Evolutionary conservation across 2,329 filamentous ascomycete genomes (phyloP).

Genomic region (Fusarium ramigenum): DNA sequence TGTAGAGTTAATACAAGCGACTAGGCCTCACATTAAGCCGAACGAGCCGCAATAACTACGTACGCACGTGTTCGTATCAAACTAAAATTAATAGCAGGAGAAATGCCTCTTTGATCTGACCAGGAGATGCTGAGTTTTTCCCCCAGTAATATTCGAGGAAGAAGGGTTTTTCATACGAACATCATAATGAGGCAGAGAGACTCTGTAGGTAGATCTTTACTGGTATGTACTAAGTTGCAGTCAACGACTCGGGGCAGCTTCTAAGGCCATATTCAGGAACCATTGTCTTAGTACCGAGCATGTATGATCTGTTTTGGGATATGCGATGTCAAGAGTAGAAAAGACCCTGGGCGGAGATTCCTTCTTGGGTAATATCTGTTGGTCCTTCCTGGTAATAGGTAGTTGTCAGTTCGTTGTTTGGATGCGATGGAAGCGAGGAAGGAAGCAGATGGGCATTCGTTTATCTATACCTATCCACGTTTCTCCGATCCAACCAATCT

Average conservation of each 20-base stretch:
- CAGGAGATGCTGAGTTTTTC: conserved; percentile 13
- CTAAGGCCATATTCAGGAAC: not conserved
- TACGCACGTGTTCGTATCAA: not conserved
- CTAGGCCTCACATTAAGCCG: not conserved
- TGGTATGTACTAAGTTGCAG: not conserved
- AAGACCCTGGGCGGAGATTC: conserved; percentile 2
- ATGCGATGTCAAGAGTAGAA: conserved; percentile 11
- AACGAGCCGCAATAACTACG: conserved; percentile 8
- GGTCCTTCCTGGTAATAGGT: not conserved
- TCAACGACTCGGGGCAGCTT: not conserved
- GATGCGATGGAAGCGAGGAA: conserved; percentile 13
- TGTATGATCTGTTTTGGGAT: not conserved
- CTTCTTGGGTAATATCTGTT: conserved; percentile 10
- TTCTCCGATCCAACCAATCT: not conserved
- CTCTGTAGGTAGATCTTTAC: not conserved
- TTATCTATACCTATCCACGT: conserved; percentile 20
- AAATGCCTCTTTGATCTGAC: conserved; percentile 7
- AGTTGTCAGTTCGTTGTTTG: not conserved
- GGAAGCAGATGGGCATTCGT: conserved; percentile 11
- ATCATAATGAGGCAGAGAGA: not conserved
- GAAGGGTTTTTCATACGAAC: not conserved
- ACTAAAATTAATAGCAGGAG: not conserved
- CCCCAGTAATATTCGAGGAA: conserved; percentile 4
- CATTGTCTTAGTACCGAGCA: not conserved
- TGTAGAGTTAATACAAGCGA: not conserved